phyloP scores from a whole-genome alignment of 108 stramenopile genomes.

The Licmophora abbreviata region DNA sequence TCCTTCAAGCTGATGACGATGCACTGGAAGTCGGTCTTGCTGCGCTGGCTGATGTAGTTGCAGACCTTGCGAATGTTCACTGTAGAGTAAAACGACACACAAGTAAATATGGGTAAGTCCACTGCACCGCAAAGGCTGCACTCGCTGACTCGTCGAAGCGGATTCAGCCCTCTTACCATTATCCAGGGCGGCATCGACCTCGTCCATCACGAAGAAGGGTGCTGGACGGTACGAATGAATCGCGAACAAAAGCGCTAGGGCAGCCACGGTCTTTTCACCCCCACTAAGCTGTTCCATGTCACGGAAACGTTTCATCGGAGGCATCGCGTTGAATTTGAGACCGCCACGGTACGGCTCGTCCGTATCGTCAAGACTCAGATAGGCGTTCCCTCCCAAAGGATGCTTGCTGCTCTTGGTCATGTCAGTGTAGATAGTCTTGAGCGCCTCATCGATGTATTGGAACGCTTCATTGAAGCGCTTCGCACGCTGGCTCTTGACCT shows the following conservation, averaged over 20 bases:
- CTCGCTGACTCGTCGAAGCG: too few relatives aligned
- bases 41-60: slow-evolving; percentile 93
- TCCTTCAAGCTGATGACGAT: slow-evolving; percentile 99
- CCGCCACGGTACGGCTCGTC: slow-evolving; percentile 97
- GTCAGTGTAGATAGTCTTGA: slow-evolving; percentile 93
- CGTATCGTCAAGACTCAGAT: slow-evolving; percentile 83
- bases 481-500: slow-evolving; percentile 58
- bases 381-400: slow-evolving; percentile 92
- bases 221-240: slow-evolving; percentile 94
- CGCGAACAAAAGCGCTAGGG: slow-evolving; percentile 96
- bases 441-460: slow-evolving; percentile 76
- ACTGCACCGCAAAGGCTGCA: too few relatives aligned
- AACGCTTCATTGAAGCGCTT: slow-evolving; percentile 84
- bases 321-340: slow-evolving; percentile 98
- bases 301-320: slow-evolving; percentile 97
- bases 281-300: slow-evolving; percentile 99
- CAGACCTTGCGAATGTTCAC: slow-evolving; percentile 98
- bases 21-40: slow-evolving; percentile 87
- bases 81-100: too few relatives aligned
- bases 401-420: slow-evolving; percentile 89
- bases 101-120: too few relatives aligned
- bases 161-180: slow-evolving; percentile 43
- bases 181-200: slow-evolving; percentile 87
- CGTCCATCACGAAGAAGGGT: slow-evolving; percentile 99
- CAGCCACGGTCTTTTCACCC: slow-evolving; percentile 99